Conservation (phyloP, 108 stramenopile genomes). For the Pseudonitzschia multiseries region DNA sequence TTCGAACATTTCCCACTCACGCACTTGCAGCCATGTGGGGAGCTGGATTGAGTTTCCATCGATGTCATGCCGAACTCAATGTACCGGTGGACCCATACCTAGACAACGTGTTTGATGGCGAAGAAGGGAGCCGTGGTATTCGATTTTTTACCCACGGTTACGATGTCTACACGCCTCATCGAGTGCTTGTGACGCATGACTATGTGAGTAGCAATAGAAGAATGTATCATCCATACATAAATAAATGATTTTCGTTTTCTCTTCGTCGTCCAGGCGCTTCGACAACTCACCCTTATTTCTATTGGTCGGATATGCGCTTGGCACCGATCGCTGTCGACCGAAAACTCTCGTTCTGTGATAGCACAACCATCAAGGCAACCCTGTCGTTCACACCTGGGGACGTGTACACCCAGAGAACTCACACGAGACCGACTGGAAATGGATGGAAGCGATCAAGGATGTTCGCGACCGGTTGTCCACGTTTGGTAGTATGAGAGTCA, state of each 20-base stretch:
- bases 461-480: not conserved
- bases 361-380: conserved; percentile 67
- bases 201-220: conserved; percentile 37
- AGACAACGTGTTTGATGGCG: conserved; percentile 88
- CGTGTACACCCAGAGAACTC: not conserved
- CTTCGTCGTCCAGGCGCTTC: not conserved
- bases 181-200: conserved; percentile 83
- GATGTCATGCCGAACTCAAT: conserved; percentile 88
- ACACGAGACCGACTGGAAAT: conserved; percentile 17
- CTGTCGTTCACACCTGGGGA: conserved; percentile 58
- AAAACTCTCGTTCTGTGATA: not conserved
- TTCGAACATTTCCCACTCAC: not conserved
- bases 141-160: conserved; percentile 93
- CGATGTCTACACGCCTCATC: conserved; percentile 87
- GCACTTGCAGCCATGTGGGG: conserved; percentile 73
- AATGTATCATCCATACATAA: not conserved
- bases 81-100: conserved; percentile 90
- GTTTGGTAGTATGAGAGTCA: conserved; percentile 45
- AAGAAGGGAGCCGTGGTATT: conserved; percentile 82
- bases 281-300: not conserved
- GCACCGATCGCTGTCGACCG: not conserved
- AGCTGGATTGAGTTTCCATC: conserved; percentile 75
- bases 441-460: conserved; percentile 19
- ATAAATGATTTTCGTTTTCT: not conserved
- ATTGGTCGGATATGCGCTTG: not conserved